Evolutionary conservation across 495 filamentous ascomycete species (phyloP).

Genomic region (Penicillium simplicissimum): DNA sequence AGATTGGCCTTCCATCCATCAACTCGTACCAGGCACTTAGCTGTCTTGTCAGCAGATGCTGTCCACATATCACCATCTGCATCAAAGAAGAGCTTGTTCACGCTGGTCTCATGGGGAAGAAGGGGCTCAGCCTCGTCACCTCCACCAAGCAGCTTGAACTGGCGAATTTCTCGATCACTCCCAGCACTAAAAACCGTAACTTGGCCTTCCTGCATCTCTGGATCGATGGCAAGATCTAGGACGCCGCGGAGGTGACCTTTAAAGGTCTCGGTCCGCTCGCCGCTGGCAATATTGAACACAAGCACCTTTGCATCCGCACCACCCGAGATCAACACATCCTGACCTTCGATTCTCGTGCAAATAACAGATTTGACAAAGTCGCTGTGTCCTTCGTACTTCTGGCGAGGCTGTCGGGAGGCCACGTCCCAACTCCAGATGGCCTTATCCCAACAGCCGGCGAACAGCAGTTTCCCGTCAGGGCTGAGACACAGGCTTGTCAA

Average conservation of each 20-base stretch:
- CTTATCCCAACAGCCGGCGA: constrained; percentile 94
- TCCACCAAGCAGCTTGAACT: constrained; percentile 46
- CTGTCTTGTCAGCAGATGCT: constrained; percentile 81
- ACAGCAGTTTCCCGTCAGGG: constrained; percentile 60
- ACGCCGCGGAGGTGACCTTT: constrained; percentile 80
- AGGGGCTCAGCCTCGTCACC: constrained; percentile 60
- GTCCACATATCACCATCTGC: constrained; percentile 83
- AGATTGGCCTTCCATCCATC: constrained; percentile 69
- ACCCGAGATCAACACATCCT: constrained; percentile 76
- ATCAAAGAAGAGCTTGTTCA: constrained; percentile 78
- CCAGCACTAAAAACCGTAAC: constrained; percentile 72
- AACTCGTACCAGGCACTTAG: constrained; percentile 68
- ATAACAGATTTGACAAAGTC: constrained; percentile 86
- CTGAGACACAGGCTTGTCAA: constrained; percentile 75
- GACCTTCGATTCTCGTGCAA: constrained; percentile 52
- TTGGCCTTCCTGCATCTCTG: constrained; percentile 42
- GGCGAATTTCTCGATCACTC: constrained; percentile 80
- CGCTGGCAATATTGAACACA: constrained; percentile 72
- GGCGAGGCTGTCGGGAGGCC: constrained; percentile 48
- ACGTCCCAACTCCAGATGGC: constrained; percentile 80
- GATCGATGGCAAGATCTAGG: constrained; percentile 73
- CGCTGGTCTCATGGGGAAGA: constrained; percentile 82
- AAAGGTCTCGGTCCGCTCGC: constrained; percentile 67
- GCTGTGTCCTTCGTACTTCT: constrained; percentile 72
- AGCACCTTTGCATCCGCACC: constrained; percentile 85